A percentile compares a stretch with the other conserved stretches of the same genome.
Evolutionary conservation across 306 rosid genomes (phyloP).

Genomic region (Clitoria ternatea): DNA sequence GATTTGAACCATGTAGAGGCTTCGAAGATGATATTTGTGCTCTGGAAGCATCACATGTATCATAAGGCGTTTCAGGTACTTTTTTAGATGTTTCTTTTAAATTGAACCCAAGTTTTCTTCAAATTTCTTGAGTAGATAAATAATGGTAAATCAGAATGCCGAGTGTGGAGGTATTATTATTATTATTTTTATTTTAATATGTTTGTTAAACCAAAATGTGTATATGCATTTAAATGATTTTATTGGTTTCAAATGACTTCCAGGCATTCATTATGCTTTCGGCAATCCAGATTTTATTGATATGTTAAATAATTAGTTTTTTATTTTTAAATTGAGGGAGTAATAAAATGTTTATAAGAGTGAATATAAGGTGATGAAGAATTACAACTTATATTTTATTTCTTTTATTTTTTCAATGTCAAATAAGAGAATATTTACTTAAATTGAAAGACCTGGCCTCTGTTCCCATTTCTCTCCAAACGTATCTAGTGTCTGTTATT

Average conservation of each 20-base stretch:
- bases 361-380: background rate
- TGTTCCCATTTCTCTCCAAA: background rate
- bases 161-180: background rate
- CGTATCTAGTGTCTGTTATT: background rate
- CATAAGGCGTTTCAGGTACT: background rate
- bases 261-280: background rate
- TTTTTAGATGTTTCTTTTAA: background rate
- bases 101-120: background rate
- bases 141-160: background rate
- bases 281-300: no score
- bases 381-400: background rate
- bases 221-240: no score
- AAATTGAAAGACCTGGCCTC: background rate
- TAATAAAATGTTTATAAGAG: background rate
- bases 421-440: background rate
- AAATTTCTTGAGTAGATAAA: background rate
- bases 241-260: background rate
- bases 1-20: background rate
- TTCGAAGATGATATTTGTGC: background rate
- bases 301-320: no score
- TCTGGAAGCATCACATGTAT: background rate
- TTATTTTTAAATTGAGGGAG: no score
- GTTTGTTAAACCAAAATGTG: background rate
- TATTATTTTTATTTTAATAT: background rate
- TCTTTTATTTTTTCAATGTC: background rate